Evolutionary conservation across 2,329 filamentous ascomycete species (phyloP).

Genomic region (Pestalotiopsis sp.): DNA sequence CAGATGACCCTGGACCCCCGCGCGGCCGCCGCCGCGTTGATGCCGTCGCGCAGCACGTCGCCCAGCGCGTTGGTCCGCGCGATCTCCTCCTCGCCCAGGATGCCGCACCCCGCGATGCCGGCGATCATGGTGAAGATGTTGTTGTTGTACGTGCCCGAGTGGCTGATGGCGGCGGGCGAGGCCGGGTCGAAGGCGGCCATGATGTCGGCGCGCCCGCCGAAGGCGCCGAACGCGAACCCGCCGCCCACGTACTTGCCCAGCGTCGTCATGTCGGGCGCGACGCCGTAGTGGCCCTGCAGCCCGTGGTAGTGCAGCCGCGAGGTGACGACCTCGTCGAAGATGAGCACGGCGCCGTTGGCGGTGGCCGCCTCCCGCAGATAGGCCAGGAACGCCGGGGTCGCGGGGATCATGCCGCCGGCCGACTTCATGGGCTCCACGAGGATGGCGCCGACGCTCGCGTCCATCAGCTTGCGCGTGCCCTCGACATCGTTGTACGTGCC

Average conservation of each 20-base stretch:
- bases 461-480: conserved; percentile 44
- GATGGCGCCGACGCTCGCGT: conserved; percentile 57
- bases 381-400: conserved; percentile 50
- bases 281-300: conserved; percentile 39
- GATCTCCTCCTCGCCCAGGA: conserved; percentile 12
- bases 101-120: conserved; percentile 34
- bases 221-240: conserved; percentile 67
- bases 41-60: neutral
- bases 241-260: conserved; percentile 70
- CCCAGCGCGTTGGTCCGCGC: neutral
- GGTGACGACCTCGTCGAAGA: conserved; percentile 74
- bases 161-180: conserved; percentile 36
- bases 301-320: conserved; percentile 58
- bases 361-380: conserved; percentile 50
- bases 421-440: conserved; percentile 70
- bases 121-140: conserved; percentile 55
- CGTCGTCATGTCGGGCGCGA: conserved; percentile 63
- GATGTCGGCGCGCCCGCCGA: conserved; percentile 61
- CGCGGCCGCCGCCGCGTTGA: neutral
- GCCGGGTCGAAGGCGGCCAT: conserved; percentile 58
- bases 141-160: conserved; percentile 66
- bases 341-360: conserved; percentile 56
- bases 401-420: conserved; percentile 59
- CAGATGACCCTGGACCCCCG: neutral
- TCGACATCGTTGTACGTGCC: conserved; percentile 63